Conservation (phyloP, 1,284 basidiomycete genomes). For the Melampsora larici-populina region DNA sequence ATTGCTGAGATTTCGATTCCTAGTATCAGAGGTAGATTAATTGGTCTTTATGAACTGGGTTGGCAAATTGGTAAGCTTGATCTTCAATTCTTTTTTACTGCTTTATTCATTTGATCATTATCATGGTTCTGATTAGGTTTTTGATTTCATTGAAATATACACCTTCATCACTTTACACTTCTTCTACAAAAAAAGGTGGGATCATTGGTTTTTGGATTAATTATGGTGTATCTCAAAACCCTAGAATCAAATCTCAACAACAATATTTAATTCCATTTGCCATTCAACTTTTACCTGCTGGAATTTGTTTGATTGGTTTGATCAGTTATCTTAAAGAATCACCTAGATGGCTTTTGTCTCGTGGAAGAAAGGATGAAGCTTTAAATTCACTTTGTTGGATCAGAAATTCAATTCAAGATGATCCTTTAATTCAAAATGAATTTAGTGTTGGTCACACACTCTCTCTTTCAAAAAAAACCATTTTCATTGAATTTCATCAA, state of each 20-base stretch:
- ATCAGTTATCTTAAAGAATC: conserved; percentile 62
- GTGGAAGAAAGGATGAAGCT: conserved; percentile 52
- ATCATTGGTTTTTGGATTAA: conserved; percentile 59
- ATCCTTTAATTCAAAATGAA: conserved; percentile 47
- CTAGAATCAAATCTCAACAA: conserved; percentile 51
- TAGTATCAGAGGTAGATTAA: conserved; percentile 51
- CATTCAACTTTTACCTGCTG: conserved; percentile 60
- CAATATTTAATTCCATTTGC: conserved; percentile 61
- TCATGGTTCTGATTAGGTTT: too few species aligned
- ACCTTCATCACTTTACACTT: conserved; percentile 42
- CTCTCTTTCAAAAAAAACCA: not conserved
- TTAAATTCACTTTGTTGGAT: conserved; percentile 44
- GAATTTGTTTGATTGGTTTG: conserved; percentile 56
- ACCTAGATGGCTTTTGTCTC: conserved; percentile 64
- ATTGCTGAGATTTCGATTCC: conserved; percentile 50
- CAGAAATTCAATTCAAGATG: conserved; percentile 44
- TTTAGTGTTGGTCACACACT: conserved; percentile 16
- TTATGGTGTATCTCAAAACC: conserved; percentile 57
- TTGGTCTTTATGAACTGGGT: conserved; percentile 53
- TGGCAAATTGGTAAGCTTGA: conserved; percentile 48
- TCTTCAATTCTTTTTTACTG: too few species aligned
- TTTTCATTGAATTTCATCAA: not conserved
- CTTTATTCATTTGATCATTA: too few species aligned
- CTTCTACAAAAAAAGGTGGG: too few species aligned
- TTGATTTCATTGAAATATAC: not conserved